A percentile compares a stretch with the other conserved stretches of the same genome.
phyloP scores from a whole-genome alignment of 2,329 filamentous ascomycete species.

The Trichoderma sp. region DNA sequence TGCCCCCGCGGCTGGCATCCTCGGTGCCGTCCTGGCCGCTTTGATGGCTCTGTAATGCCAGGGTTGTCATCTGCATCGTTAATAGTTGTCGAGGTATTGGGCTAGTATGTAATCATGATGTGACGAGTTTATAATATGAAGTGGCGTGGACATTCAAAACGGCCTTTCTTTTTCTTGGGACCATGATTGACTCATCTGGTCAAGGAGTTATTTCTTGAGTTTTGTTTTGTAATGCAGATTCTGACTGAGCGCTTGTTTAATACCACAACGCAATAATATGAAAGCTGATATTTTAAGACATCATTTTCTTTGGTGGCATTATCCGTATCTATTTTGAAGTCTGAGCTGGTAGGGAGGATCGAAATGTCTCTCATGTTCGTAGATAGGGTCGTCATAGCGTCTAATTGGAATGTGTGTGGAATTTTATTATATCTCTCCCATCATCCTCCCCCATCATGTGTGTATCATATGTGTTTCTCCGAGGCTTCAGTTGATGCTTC shows the following conservation, averaged over 20 bases:
- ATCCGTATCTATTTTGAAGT: neutral
- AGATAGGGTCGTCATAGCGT: neutral
- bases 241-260: neutral
- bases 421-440: neutral
- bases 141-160: conserved; percentile 2
- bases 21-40: conserved; percentile 34
- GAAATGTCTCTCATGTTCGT: neutral
- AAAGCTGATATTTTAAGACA: neutral
- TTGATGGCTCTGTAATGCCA: conserved; percentile 34
- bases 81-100: conserved; percentile 4
- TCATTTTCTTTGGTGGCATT: neutral
- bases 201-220: neutral
- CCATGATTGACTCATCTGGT: neutral
- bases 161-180: neutral
- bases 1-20: conserved; percentile 30
- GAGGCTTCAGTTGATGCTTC: neutral
- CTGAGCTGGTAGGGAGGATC: neutral
- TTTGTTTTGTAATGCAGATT: neutral
- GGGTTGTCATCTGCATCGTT: neutral
- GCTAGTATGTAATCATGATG: conserved; percentile 19
- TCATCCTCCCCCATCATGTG: neutral
- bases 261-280: neutral
- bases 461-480: neutral
- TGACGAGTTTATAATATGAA: conserved; percentile 11
- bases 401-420: neutral